Evolutionary conservation across 129 eudicot species (phyloP).

Genomic region (Artemisia argyi): DNA sequence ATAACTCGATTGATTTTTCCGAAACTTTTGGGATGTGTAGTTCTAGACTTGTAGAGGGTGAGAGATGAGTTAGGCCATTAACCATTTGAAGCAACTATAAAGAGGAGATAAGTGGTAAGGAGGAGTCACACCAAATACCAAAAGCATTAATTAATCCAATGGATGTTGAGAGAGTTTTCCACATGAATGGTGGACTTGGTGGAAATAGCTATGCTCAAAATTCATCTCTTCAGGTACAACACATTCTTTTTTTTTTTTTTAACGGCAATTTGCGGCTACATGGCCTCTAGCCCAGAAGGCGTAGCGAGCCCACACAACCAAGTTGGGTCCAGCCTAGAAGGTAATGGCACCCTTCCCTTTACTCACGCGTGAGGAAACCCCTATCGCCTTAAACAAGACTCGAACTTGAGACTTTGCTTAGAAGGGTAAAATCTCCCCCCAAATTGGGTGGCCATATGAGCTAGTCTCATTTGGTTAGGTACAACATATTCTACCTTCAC

Average conservation of each 20-base stretch:
- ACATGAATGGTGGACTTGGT: constrained; percentile 86
- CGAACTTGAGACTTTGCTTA: no score
- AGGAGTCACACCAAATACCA: constrained; percentile 23
- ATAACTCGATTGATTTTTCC: constrained; percentile 11
- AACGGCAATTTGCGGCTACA: no score
- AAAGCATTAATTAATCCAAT: constrained; percentile 30
- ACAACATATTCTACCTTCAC: constrained; percentile 8
- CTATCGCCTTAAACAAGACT: no score
- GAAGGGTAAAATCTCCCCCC: no score
- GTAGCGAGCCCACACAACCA: no score
- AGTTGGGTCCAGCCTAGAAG: no score
- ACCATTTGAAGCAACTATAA: constrained; percentile 30
- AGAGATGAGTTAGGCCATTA: constrained; percentile 24
- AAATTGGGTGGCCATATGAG: no score
- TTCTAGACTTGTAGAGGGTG: neutral
- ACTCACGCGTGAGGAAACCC: no score
- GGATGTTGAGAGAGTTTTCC: constrained; percentile 84
- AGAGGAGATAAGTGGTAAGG: constrained; percentile 25
- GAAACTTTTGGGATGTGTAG: constrained; percentile 39
- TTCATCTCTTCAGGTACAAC: constrained; percentile 77
- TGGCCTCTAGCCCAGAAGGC: no score
- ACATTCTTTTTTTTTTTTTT: no score
- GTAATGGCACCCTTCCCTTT: no score
- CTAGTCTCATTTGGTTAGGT: no score
- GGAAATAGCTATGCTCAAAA: constrained; percentile 81